Evolutionary conservation across 768 basidiomycete species (phyloP), one percentile per base, ranked within the genome.

Genomic region (Tephrocybe sp.): DNA sequence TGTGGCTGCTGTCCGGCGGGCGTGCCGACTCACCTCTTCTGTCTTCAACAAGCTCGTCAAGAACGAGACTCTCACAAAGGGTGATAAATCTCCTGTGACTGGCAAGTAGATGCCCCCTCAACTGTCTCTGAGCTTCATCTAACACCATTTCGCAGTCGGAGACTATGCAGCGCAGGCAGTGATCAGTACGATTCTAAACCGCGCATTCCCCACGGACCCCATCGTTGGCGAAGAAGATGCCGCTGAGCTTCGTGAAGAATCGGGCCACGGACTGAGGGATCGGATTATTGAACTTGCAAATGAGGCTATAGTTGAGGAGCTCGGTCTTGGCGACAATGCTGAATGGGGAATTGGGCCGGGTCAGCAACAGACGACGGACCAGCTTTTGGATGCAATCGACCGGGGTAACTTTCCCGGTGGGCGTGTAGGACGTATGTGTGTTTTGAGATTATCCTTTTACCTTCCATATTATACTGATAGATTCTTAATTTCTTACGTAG

Each of bases 161-260:
- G 97, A 98, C 69, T 94, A 87, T 67, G 81, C 95, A 3, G 91
- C 95, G 0, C 97, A 99, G 64, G 92, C 95, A 0, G 83, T 98
- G 36, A 85, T 99, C 60, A 88, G 88, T 53, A 77, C 86, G 7
- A 87, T 98, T 62, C 80, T 99, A 30, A 65, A 69, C 14, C 72
- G 73, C 11, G 83, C 86, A 0, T 98, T 97, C 69, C 96, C 95
- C 0, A 59, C 76, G 0, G 94, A 98, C 68, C 81, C 81, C 8
- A 91, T 98, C 63, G 86, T 98, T 33, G 97, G 95, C 26, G 97
- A 99, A 68, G 96, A 99, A 68, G 93, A 97, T 65, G 86, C 96
- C 0, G 74, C 81, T 0, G 90, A 93, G 47, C 69, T 98, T 17
- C 81, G 88, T 6, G 65, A 62, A 1, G 79, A 76, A 37, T 70